phyloP scores from a whole-genome alignment of 1,284 basidiomycete genomes.

The Ustilago shanxiensis region DNA sequence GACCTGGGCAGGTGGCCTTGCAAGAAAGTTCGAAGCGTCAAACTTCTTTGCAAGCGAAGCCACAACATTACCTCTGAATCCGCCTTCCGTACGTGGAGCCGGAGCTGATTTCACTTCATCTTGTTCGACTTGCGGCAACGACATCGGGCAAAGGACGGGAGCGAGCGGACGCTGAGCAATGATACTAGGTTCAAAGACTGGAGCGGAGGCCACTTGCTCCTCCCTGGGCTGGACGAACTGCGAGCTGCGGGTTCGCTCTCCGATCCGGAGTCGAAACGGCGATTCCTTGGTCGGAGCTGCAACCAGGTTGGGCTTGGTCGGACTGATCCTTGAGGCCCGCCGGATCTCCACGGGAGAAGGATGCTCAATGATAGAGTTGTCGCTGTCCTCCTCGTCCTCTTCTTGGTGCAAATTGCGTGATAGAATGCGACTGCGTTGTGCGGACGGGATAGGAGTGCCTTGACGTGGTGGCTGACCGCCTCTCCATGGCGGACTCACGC shows the following conservation, averaged over 20 bases:
- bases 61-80: conserved; percentile 25
- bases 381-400: conserved; percentile 16
- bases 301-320: neutral
- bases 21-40: conserved; percentile 31
- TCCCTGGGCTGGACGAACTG: neutral
- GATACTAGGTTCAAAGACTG: conserved; percentile 15
- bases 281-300: conserved; percentile 23
- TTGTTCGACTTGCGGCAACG: conserved; percentile 10
- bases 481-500: conserved; percentile 44
- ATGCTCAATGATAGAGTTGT: conserved; percentile 9
- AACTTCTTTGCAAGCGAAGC: conserved; percentile 50
- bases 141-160: conserved; percentile 6
- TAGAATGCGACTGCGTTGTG: conserved; percentile 29
- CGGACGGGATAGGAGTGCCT: conserved; percentile 39
- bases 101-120: neutral
- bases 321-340: conserved; percentile 9
- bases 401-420: conserved; percentile 5
- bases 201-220: conserved; percentile 20
- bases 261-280: conserved; percentile 31
- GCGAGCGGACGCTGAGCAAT: conserved; percentile 9
- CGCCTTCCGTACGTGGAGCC: neutral
- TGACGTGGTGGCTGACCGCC: conserved; percentile 21
- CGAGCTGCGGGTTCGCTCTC: neutral
- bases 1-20: conserved; percentile 30
- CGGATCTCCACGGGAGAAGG: conserved; percentile 20